phyloP scores from a whole-genome alignment of 805 yeast genomes.

The Saturnispora diversa region DNA sequence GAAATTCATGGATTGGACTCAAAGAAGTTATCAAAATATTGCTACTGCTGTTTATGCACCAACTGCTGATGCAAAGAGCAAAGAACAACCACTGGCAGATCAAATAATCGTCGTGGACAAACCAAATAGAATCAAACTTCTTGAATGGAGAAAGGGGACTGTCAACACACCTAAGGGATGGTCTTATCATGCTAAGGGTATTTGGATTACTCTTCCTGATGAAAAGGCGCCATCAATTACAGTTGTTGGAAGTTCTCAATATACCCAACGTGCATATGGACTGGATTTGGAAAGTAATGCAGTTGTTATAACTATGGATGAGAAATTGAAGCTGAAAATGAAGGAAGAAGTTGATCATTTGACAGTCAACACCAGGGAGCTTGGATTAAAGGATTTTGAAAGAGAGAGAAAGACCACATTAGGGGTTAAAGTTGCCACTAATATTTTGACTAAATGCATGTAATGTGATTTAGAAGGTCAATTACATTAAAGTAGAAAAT shows the following conservation, averaged over 20 bases:
- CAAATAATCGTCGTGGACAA: constrained; percentile 8
- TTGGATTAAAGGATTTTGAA: constrained; percentile 54
- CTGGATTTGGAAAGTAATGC: constrained; percentile 88
- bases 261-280: constrained; percentile 81
- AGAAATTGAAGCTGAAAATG: constrained; percentile 49
- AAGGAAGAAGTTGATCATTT: constrained; percentile 55
- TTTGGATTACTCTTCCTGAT: constrained; percentile 66
- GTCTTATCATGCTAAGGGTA: constrained; percentile 97
- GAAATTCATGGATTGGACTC: constrained; percentile 10
- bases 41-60: constrained; percentile 6
- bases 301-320: constrained; percentile 63
- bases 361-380: constrained; percentile 40
- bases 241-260: constrained; percentile 87
- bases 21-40: constrained; percentile 15
- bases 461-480: no score
- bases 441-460: constrained; percentile 49
- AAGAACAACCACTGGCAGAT: no score
- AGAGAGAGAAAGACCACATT: constrained; percentile 54
- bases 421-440: constrained; percentile 63
- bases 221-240: constrained; percentile 61
- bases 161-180: constrained; percentile 81
- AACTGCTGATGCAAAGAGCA: neutral
- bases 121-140: constrained; percentile 41
- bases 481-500: no score
- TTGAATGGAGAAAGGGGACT: constrained; percentile 83